phyloP scores from a whole-genome alignment of 768 basidiomycete species.

The Tylopilus plumbeoviolaceoides region DNA sequence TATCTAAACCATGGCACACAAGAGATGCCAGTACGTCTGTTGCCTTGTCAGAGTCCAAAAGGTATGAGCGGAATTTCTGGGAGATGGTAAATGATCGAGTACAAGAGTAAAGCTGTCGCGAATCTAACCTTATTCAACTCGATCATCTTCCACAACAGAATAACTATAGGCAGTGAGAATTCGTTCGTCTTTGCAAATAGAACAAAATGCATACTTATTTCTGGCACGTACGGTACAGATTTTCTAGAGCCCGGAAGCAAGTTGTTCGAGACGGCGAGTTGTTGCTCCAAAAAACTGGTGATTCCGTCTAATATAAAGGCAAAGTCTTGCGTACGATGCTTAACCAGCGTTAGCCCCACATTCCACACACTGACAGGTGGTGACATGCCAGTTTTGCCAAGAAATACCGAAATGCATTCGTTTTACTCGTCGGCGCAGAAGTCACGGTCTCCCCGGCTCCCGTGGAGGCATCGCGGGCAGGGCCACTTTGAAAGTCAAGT shows the following conservation, averaged over 20 bases:
- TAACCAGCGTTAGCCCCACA: constrained; percentile 8
- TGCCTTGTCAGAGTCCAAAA: constrained; percentile 76
- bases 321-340: constrained; percentile 92
- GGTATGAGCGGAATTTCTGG: constrained; percentile 87
- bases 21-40: constrained; percentile 77
- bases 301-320: constrained; percentile 78
- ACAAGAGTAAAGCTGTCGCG: not conserved
- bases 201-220: constrained; percentile 58
- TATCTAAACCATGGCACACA: constrained; percentile 76
- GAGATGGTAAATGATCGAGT: not conserved
- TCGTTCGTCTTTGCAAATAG: not conserved
- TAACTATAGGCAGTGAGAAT: constrained; percentile 43
- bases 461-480: constrained; percentile 52
- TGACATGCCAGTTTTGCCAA: constrained; percentile 72
- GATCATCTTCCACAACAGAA: constrained; percentile 87
- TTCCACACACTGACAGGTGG: not conserved
- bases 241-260: constrained; percentile 83
- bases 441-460: constrained; percentile 41
- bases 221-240: constrained; percentile 76
- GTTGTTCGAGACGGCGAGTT: constrained; percentile 68
- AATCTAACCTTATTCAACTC: constrained; percentile 82
- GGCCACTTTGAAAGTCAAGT: constrained; percentile 78
- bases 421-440: constrained; percentile 53
- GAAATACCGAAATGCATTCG: constrained; percentile 92
- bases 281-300: constrained; percentile 62